These are phyloP conservation scores for Parastagonospora avenae DNA, from an alignment of 2,329 filamentous ascomycete species.

Conservation along the genomic window DNA sequence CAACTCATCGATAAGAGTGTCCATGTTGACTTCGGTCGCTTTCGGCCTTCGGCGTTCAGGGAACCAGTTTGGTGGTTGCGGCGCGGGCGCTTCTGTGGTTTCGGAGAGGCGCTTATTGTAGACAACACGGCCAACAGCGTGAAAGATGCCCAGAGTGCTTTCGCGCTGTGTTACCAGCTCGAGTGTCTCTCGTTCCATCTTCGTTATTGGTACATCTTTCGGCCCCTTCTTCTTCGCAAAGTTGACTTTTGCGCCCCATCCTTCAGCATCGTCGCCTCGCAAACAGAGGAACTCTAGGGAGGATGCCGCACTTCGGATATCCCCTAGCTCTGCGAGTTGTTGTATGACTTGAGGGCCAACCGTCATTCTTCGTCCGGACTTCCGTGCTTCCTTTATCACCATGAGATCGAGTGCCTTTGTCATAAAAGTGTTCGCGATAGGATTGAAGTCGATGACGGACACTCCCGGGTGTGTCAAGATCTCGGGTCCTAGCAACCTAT, in stretches of 20 bases:
- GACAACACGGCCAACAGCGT: slow-evolving; percentile 92
- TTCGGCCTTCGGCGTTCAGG: slow-evolving; percentile 52
- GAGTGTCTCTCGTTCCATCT: slow-evolving; percentile 78
- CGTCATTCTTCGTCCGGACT: slow-evolving; percentile 74
- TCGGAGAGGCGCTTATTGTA: slow-evolving; percentile 84
- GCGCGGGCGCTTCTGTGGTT: slow-evolving; percentile 33
- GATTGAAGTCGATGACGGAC: slow-evolving; percentile 87
- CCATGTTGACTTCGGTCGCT: slow-evolving; percentile 54
- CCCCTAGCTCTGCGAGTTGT: slow-evolving; percentile 81
- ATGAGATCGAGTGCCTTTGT: slow-evolving; percentile 82
- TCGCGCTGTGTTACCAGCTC: slow-evolving; percentile 85
- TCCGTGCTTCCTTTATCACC: slow-evolving; percentile 81
- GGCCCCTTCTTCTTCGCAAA: slow-evolving; percentile 63
- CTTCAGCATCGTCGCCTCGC: slow-evolving; percentile 76
- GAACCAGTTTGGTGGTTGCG: slow-evolving; percentile 54
- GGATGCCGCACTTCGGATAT: slow-evolving; percentile 90
- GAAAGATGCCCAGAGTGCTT: slow-evolving; percentile 90
- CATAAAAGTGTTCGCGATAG: slow-evolving; percentile 84
- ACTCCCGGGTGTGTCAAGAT: slow-evolving; percentile 81
- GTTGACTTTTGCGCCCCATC: slow-evolving; percentile 79
- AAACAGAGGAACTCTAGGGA: slow-evolving; percentile 91
- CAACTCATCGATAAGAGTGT: slow-evolving; percentile 86
- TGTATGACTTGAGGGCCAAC: slow-evolving; percentile 81
- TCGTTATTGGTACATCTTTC: slow-evolving; percentile 68
- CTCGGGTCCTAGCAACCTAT: slow-evolving; percentile 84